Conservation (phyloP, 371 early-diverging fungal species). For the Apophysomyces sp. region DNA sequence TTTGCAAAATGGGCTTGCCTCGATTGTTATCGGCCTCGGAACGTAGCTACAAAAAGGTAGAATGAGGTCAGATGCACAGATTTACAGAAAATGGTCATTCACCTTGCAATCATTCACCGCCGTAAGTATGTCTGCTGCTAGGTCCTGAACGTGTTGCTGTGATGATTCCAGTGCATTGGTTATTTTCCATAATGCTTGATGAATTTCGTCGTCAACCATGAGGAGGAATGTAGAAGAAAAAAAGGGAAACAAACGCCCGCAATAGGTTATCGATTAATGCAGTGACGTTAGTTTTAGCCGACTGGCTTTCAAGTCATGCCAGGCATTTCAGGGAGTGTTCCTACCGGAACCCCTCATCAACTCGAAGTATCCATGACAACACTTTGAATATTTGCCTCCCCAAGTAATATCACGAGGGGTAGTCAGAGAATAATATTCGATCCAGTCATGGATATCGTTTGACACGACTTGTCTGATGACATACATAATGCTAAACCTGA, state of each 20-base stretch:
- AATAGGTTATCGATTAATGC: background rate
- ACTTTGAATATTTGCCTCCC: no score
- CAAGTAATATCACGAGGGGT: no score
- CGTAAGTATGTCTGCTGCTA: conserved; percentile 17
- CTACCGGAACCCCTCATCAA: no score
- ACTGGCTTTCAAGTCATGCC: background rate
- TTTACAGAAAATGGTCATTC: background rate
- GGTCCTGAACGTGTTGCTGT: conserved; percentile 34
- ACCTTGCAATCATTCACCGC: conserved; percentile 35
- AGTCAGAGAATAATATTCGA: no score
- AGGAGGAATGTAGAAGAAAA: conserved; percentile 6
- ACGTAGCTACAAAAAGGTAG: conserved; percentile 8
- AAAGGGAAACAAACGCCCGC: conserved; percentile 1
- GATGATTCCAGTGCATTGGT: conserved; percentile 31
- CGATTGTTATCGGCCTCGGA: conserved; percentile 1
- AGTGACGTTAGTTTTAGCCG: background rate
- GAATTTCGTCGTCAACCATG: conserved; percentile 35
- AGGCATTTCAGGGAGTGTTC: no score
- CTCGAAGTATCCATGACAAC: no score
- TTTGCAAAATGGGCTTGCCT: background rate
- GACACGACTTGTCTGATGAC: no score
- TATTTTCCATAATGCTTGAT: conserved; percentile 29
- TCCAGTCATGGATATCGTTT: no score
- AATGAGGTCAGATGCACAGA: background rate
- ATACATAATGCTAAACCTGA: no score